These are phyloP conservation scores for Elsinoe necatrix DNA, from an alignment of 2,329 filamentous ascomycete species.

Conservation along the genomic window DNA sequence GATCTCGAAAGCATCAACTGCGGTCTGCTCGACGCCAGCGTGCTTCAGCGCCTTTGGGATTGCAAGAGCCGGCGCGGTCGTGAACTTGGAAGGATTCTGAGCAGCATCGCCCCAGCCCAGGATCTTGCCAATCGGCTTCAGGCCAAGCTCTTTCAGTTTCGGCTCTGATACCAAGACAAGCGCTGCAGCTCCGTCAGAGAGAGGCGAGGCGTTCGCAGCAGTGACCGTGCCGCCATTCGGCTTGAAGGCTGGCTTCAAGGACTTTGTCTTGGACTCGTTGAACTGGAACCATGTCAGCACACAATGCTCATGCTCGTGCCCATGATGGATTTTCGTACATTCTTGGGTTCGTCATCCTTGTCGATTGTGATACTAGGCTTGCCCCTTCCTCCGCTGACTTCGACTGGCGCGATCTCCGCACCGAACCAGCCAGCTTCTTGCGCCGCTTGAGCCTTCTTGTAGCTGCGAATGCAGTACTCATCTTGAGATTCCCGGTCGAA, in stretches of 20 bases:
- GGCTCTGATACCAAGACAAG: slow-evolving; percentile 89
- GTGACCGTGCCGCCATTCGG: slow-evolving; percentile 83
- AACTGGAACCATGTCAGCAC: slow-evolving; percentile 29
- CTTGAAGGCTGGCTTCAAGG: slow-evolving; percentile 66
- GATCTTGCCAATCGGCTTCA: slow-evolving; percentile 93
- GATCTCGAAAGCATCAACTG: slow-evolving; percentile 93
- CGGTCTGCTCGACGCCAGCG: slow-evolving; percentile 67
- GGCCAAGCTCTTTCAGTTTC: slow-evolving; percentile 81
- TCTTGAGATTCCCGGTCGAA: slow-evolving; percentile 83
- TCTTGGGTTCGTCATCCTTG: slow-evolving; percentile 92
- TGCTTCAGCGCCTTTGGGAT: slow-evolving; percentile 98
- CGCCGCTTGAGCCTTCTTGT: slow-evolving; percentile 85
- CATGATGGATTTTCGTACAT: slow-evolving; percentile 41
- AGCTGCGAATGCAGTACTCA: slow-evolving; percentile 88
- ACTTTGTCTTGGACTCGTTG: slow-evolving; percentile 44
- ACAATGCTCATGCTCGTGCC: background rate
- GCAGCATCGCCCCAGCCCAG: slow-evolving; percentile 95
- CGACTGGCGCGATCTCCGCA: slow-evolving; percentile 79
- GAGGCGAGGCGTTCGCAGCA: slow-evolving; percentile 88
- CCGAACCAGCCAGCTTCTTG: slow-evolving; percentile 73
- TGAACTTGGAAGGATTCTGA: slow-evolving; percentile 88
- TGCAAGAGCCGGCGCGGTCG: slow-evolving; percentile 81
- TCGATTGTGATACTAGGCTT: slow-evolving; percentile 77
- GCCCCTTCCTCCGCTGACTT: slow-evolving; percentile 78
- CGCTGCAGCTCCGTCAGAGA: slow-evolving; percentile 90